Evolutionary conservation across 1,284 basidiomycete species (phyloP).

Genomic region (Mycosarcoma mackinlayi): DNA sequence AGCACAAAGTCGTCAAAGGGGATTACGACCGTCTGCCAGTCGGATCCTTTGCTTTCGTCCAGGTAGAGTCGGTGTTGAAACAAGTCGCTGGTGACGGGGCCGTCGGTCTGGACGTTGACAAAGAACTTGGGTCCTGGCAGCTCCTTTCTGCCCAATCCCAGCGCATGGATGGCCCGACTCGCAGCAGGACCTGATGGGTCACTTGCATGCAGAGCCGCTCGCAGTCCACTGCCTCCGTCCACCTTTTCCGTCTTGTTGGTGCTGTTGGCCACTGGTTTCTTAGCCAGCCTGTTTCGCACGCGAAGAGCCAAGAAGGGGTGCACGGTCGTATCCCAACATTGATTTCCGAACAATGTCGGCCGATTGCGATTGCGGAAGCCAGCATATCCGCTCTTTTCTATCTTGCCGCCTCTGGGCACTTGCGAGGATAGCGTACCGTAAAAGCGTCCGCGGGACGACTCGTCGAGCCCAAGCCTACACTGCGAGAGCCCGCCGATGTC

Average conservation of each 20-base stretch:
- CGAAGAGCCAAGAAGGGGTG: constrained; percentile 83
- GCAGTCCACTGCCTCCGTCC: constrained; percentile 18
- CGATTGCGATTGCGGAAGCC: constrained; percentile 80
- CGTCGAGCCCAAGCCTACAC: constrained; percentile 57
- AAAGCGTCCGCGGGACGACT: constrained; percentile 61
- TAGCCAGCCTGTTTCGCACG: constrained; percentile 71
- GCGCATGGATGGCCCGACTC: constrained; percentile 57
- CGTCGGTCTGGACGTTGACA: constrained; percentile 87
- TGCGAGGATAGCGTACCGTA: constrained; percentile 67
- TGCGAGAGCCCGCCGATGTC: constrained; percentile 88
- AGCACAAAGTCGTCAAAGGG: constrained; percentile 83
- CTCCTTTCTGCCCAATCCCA: constrained; percentile 49
- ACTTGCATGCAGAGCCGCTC: constrained; percentile 56
- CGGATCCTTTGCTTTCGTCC: constrained; percentile 74
- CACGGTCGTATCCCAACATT: constrained; percentile 81
- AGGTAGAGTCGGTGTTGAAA: constrained; percentile 90
- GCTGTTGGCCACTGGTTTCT: constrained; percentile 15
- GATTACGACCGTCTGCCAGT: constrained; percentile 86
- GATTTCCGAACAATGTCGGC: constrained; percentile 80
- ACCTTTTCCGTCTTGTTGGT: constrained; percentile 13
- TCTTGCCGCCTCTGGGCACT: constrained; percentile 63
- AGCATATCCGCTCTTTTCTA: constrained; percentile 73
- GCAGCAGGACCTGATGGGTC: constrained; percentile 50
- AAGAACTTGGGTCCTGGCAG: constrained; percentile 70
- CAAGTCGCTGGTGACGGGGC: constrained; percentile 75